These are phyloP conservation scores for Silene vulgaris DNA, from an alignment of 179 eudicot genomes.

Conservation along the genomic window DNA sequence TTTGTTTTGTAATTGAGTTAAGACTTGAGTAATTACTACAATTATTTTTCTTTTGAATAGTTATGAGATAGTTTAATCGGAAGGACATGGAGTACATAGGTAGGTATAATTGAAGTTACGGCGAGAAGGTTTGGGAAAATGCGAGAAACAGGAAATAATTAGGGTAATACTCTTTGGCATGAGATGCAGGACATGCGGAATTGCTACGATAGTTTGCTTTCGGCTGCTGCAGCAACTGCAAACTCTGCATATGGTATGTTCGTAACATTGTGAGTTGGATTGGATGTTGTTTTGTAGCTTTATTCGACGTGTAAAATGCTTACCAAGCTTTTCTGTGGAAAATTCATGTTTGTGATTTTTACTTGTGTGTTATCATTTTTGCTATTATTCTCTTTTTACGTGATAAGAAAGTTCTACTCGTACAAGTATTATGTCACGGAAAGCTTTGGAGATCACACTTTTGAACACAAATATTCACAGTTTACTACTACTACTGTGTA, in stretches of 20 bases:
- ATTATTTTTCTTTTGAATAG: too few species aligned
- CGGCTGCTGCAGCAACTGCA: constrained; percentile 94
- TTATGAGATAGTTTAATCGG: background rate
- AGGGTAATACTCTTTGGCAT: constrained; percentile 32
- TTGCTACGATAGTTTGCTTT: constrained; percentile 86
- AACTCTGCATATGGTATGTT: constrained; percentile 79
- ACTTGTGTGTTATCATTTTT: background rate
- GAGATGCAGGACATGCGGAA: constrained; percentile 89
- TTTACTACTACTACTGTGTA: background rate
- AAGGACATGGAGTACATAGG: background rate
- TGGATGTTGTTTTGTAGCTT: background rate
- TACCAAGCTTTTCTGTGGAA: background rate
- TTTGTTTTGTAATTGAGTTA: background rate
- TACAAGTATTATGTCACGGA: background rate
- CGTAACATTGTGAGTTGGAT: constrained; percentile 3
- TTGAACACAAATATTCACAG: background rate
- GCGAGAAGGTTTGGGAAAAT: background rate
- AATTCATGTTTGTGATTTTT: background rate
- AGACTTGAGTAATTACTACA: background rate
- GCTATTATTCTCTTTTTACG: background rate
- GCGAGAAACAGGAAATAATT: background rate
- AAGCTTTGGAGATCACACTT: background rate
- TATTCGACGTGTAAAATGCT: background rate
- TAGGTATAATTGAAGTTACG: too few species aligned
- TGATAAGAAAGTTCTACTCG: background rate